Evolutionary conservation across 2,329 filamentous ascomycete species (phyloP), one percentile per base, ranked within the genome.

Genomic region (Sclerotiophoma versabilis): DNA sequence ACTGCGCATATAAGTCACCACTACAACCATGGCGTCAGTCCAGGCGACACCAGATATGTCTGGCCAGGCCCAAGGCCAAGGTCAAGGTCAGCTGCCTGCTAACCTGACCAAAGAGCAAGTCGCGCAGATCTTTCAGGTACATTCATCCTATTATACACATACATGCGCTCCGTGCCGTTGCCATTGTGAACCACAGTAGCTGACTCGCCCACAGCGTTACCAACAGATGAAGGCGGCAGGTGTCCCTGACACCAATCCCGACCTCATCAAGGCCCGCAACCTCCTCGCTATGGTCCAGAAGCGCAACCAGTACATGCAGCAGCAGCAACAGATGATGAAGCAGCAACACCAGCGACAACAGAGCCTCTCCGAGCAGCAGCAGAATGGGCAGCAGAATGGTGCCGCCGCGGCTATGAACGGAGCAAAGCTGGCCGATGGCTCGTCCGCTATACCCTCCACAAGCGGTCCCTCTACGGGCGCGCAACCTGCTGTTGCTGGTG

Each of bases 221-320:
- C 89, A 90, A 71, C 86, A 91, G 74, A 92, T 98, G 90, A 95
- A 93, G 77, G 85, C 90, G 50, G 84, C 88, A 67, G 93, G 93
- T 64, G 88, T 96, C 20, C 86, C 91, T 33, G 83, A 87, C 51
- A 89, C 84, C 51, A 92, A 98, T 69, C 93, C 93, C 38, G 93
- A 98, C 73, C 93, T 89, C 69, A 83, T 93, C 68, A 96, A 95
- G 77, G 85, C 87, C 26, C 88, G 91, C 48, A 86, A 89, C 58
- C 87, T 96, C 57, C 83, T 97, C 58, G 75, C 84, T 30, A 86
- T 83, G 64, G 84, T 96, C 49, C 89, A 91, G 64, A 84, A 85
- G 59, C 80, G 83, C 50, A 80, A 83, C 69, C 84, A 60, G 79
- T 85, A 66, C 66, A 57, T 57, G 17, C 74, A 59, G 59, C 72